phyloP scores from a whole-genome alignment of 345 rosid genomes.

The Gossypium mustelinum region DNA sequence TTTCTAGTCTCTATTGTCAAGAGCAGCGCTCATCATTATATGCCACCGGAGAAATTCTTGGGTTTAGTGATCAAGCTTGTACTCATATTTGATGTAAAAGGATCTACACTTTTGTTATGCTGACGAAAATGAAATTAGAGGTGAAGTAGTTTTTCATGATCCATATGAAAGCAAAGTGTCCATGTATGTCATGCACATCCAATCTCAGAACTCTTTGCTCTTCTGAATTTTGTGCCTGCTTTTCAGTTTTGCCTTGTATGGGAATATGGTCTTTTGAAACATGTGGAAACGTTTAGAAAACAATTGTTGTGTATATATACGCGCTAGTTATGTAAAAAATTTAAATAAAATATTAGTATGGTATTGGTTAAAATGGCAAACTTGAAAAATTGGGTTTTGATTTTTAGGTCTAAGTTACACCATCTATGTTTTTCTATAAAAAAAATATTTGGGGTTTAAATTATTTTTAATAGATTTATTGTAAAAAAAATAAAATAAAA shows the following conservation, averaged over 20 bases:
- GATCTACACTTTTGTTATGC: not conserved
- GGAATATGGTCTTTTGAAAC: too few relatives aligned
- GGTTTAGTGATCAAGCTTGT: not conserved
- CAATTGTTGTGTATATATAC: too few relatives aligned
- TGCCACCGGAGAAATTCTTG: conserved; percentile 1
- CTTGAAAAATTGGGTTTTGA: too few relatives aligned
- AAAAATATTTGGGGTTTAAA: too few relatives aligned
- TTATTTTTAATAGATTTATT: too few relatives aligned
- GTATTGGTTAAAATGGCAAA: too few relatives aligned
- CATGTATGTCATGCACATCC: not conserved
- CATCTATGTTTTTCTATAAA: too few relatives aligned
- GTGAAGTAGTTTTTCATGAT: not conserved
- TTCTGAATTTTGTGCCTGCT: not conserved
- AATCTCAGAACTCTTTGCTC: not conserved
- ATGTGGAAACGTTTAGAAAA: too few relatives aligned
- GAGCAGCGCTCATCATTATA: not conserved
- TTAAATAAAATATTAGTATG: too few relatives aligned
- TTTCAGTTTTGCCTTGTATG: not conserved
- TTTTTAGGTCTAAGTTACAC: too few relatives aligned
- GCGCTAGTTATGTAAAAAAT: too few relatives aligned
- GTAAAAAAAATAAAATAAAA: too few relatives aligned
- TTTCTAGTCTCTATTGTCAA: not conserved
- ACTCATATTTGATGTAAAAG: conserved; percentile 1
- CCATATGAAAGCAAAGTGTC: not conserved
- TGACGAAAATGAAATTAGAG: not conserved